A percentile compares a stretch with the other conserved stretches of the same genome.
Conservation (phyloP, 805 yeast genomes). For the Starmerella sirachaensis region DNA sequence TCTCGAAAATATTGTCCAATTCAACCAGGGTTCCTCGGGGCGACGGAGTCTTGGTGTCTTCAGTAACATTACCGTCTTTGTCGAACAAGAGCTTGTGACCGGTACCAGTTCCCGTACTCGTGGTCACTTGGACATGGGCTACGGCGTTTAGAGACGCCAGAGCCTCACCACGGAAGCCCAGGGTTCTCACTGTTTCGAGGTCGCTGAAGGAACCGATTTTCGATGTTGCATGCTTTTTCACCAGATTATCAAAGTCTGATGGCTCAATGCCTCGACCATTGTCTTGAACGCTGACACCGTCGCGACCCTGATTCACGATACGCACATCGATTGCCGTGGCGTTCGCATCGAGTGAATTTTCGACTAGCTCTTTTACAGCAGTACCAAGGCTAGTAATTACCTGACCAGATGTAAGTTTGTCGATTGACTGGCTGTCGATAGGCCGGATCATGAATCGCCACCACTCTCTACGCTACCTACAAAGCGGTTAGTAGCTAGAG, state of each 20-base stretch:
- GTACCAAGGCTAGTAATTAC: constrained; percentile 71
- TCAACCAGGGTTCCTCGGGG: constrained; percentile 57
- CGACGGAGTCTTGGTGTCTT: constrained; percentile 36
- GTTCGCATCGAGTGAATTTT: constrained; percentile 73
- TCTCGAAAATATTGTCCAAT: constrained; percentile 48
- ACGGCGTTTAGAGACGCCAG: constrained; percentile 42
- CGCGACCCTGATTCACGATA: constrained; percentile 62
- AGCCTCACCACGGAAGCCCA: constrained; percentile 70
- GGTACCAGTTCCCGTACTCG: constrained; percentile 40
- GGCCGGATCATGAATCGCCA: constrained; percentile 25
- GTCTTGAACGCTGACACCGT: constrained; percentile 57
- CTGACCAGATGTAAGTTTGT: constrained; percentile 80
- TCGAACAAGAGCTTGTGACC: constrained; percentile 48
- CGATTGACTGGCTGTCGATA: constrained; percentile 45
- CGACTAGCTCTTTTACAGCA: constrained; percentile 74
- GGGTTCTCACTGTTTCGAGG: constrained; percentile 32
- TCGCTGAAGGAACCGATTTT: constrained; percentile 35
- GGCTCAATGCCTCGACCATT: constrained; percentile 59
- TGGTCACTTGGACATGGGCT: constrained; percentile 36
- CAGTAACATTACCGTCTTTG: constrained; percentile 39
- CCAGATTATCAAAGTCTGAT: constrained; percentile 38
- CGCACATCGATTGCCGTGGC: constrained; percentile 55
- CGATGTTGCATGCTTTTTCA: constrained; percentile 43
- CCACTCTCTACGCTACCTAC: too few relatives aligned
- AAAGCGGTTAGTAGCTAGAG: too few relatives aligned